Base-by-base conservation (phyloP, 2,329 filamentous ascomycete genomes). In the Scytalidium lignicola region DNA sequence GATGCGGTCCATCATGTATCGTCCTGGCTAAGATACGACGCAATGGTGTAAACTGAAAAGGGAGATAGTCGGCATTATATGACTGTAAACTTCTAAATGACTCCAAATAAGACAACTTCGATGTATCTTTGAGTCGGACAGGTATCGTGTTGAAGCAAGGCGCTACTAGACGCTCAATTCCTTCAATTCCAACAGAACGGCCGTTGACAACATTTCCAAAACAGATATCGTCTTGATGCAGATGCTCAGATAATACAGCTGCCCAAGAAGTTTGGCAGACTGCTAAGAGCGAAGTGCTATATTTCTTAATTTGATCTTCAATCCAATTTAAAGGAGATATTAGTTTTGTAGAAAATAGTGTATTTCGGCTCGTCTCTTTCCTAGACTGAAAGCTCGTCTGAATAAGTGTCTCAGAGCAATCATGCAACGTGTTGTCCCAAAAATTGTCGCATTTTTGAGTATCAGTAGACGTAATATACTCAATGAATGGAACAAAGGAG, bases 111-210 rank as follows among this genome's bases (percentile, higher is more conserved):
- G 59, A 57, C 22, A 61, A 63, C 0, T 67, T 66, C 46, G 90
- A 85, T 2, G 89, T 73, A 2, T 69, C 64, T 49, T 76, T 78
- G 21, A 86, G 68, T 21, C 89, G 79, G 1, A 90, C 62, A 0
- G 91, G 90, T 12, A 96, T 68, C 0, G 91, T 95, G 62, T 96
- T 96, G 73, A 96, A 96, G 64, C 90, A 95, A 0, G 91, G 91
- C 0, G 88, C 90, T n/a, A 95, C 79, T 5, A 96, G 76, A 3
- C 75, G 72, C 32, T 91, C 83, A 10, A 92, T 72, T 0, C 77
- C 79, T 5, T 85, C 76, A 2, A 91, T 65, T 0, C 80, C 69
- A 9, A 88, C 63, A 1, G 83, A 85, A 7, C 91, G 82, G 1
- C 91, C 90, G 60, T 82, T 91, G 49, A 92, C 78, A 2, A 96